Base-by-base conservation (phyloP, 1,284 basidiomycete species). In the Tilletiaria anomala region DNA sequence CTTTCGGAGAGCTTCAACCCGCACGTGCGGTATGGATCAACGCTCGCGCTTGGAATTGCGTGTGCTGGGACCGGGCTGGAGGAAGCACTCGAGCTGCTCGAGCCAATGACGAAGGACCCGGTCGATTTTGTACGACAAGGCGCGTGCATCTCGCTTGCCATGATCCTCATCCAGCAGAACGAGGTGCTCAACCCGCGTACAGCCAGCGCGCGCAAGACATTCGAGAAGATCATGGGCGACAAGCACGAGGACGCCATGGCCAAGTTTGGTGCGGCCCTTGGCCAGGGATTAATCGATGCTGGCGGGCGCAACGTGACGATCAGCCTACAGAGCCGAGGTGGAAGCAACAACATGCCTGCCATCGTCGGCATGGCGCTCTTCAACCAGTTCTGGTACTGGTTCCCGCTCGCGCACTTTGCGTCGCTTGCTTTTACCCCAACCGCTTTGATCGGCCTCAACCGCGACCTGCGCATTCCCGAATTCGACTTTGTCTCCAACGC, bases 341-440 rank as follows among this genome's bases (percentile, higher is more conserved):
- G 64, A 2, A 57, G 54, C 29, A 53, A 48, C 43, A 66, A 66
- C 47, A 64, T 61, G 56, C 51, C 54, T 3, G 64, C 62, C 4
- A 61, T 66, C 16, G 64, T 66, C n/a, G 61, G 62, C 24, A 65
- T 66, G 64, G 61, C 61, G 20, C 45, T 66, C 32, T 66, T 66
- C 39, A 60, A 58, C 21, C 64, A 66, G 44, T 65, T 65, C 55
- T 66, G 64, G 64, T 66, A 66, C 55, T 66, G 64, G 64, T 66
- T 66, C 62, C 64, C 64, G 17, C 51, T 66, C 31, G 64, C 61
- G 5, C 60, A 63, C 45, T 66, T 66, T 37, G 59, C 60, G 17
- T 53, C 56, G 24, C 48, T 66, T 6, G 62, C 64, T 3, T 64
- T 66, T 26, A 61, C 62, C 18, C 64, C 64, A 6, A 66, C 64